Conservation (phyloP, 371 early-diverging fungal species). For the Lichtheimia ramosa region DNA sequence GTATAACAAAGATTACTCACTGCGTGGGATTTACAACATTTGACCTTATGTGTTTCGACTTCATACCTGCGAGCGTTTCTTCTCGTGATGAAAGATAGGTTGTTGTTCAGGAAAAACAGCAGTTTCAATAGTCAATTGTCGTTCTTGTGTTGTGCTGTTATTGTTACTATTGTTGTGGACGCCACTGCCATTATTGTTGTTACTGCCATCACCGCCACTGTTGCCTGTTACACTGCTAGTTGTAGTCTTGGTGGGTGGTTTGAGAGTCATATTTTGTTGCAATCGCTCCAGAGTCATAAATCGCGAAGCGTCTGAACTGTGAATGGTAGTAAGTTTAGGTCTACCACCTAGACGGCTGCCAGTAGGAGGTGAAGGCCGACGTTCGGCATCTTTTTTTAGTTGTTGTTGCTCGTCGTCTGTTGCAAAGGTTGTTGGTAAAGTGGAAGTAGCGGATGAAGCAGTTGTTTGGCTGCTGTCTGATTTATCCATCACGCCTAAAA, state of each 20-base stretch:
- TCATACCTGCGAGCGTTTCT: constrained; percentile 1
- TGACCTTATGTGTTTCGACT: constrained; percentile 7
- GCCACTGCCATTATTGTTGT: not conserved
- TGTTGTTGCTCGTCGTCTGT: constrained; percentile 1
- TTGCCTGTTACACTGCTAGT: not conserved
- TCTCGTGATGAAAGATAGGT: constrained; percentile 10
- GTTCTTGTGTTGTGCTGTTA: constrained; percentile 8
- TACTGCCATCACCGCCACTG: not conserved
- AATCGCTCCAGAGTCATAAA: constrained; percentile 34
- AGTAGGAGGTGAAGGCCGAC: not conserved
- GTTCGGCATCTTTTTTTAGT: not conserved
- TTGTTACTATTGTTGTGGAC: constrained; percentile 1
- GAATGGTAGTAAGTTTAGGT: constrained; percentile 32
- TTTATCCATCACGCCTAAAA: not conserved
- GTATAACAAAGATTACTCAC: not conserved
- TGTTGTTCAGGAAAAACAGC: constrained; percentile 22
- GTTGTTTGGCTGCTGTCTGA: constrained; percentile 1
- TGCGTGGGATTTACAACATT: too few species aligned
- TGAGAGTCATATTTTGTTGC: constrained; percentile 13
- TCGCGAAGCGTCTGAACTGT: constrained; percentile 35
- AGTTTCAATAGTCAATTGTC: constrained; percentile 28
- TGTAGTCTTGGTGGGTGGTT: not conserved
- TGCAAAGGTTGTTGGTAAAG: not conserved
- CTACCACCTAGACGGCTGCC: constrained; percentile 5
- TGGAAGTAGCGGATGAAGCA: not conserved